These are phyloP conservation scores for Aspergillus hancockii DNA, from an alignment of 495 filamentous ascomycete species.

Conservation along the genomic window DNA sequence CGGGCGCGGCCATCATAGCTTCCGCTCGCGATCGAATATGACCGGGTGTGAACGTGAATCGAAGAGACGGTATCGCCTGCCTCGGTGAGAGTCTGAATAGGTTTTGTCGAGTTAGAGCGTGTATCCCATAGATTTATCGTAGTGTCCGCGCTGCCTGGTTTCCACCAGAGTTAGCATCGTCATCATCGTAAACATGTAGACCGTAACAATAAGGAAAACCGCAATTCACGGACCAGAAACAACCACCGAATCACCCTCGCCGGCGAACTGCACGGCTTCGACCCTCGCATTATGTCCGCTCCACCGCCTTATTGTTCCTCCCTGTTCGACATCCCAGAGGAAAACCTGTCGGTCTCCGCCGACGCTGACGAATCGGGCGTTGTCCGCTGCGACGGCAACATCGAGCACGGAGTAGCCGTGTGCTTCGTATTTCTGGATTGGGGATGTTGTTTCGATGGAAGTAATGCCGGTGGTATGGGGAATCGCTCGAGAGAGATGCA, in stretches of 20 bases:
- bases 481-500: slow-evolving; percentile 76
- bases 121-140: slow-evolving; percentile 87
- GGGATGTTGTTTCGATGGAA: slow-evolving; percentile 42
- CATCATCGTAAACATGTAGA: too few species aligned
- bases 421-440: slow-evolving; percentile 83
- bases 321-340: slow-evolving; percentile 88
- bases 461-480: slow-evolving; percentile 38
- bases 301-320: slow-evolving; percentile 72
- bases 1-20: slow-evolving; percentile 87
- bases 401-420: slow-evolving; percentile 91
- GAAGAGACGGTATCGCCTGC: slow-evolving; percentile 74
- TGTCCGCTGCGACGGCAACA: slow-evolving; percentile 71
- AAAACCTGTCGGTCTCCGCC: slow-evolving; percentile 91
- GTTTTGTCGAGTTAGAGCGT: slow-evolving; percentile 59
- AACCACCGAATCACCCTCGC: slow-evolving; percentile 66
- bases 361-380: slow-evolving; percentile 75
- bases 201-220: neutral
- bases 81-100: slow-evolving; percentile 77
- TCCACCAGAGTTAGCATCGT: slow-evolving; percentile 5
- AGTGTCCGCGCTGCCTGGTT: slow-evolving; percentile 77
- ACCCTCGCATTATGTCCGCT: slow-evolving; percentile 70
- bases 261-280: slow-evolving; percentile 77
- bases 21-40: slow-evolving; percentile 54
- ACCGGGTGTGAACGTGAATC: slow-evolving; percentile 51
- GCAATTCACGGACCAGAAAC: slow-evolving; percentile 53